phyloP scores from a whole-genome alignment of 495 filamentous ascomycete genomes.

The Aspergillus cavernicola region DNA sequence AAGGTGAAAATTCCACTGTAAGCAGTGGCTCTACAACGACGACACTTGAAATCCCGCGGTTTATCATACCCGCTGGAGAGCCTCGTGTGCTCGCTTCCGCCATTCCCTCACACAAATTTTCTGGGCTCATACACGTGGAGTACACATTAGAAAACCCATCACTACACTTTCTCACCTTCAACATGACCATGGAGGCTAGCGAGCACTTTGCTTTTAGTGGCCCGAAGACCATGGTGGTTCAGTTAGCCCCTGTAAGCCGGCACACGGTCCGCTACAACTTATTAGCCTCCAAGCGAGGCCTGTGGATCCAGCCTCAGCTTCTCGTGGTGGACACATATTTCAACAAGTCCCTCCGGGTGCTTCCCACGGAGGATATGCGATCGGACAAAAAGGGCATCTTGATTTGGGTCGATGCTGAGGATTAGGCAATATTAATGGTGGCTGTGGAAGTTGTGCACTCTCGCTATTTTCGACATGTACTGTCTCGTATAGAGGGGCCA shows the following conservation, averaged over 20 bases:
- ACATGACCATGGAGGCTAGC: conserved; percentile 82
- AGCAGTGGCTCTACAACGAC: conserved; percentile 28
- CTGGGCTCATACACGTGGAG: conserved; percentile 48
- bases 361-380: conserved; percentile 68
- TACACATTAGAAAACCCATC: conserved; percentile 93
- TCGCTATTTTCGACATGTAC: neutral
- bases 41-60: conserved; percentile 72
- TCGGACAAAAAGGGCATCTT: conserved; percentile 68
- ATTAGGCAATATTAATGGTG: conserved; percentile 22
- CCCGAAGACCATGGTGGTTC: conserved; percentile 69
- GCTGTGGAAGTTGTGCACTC: neutral
- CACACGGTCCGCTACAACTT: conserved; percentile 66
- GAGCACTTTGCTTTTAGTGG: conserved; percentile 94
- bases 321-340: conserved; percentile 85
- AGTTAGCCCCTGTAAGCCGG: conserved; percentile 75
- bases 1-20: conserved; percentile 2
- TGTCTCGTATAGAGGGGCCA: neutral
- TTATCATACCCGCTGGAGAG: conserved; percentile 74
- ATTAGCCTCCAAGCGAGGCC: conserved; percentile 51
- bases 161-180: conserved; percentile 89
- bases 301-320: conserved; percentile 70
- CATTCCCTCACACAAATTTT: conserved; percentile 37
- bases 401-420: conserved; percentile 59
- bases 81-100: conserved; percentile 78
- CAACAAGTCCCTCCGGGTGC: conserved; percentile 75